Evolutionary conservation across 495 filamentous ascomycete species (phyloP), one percentile per base, ranked within the genome.

Genomic region (Astrothelium subdiscretum): DNA sequence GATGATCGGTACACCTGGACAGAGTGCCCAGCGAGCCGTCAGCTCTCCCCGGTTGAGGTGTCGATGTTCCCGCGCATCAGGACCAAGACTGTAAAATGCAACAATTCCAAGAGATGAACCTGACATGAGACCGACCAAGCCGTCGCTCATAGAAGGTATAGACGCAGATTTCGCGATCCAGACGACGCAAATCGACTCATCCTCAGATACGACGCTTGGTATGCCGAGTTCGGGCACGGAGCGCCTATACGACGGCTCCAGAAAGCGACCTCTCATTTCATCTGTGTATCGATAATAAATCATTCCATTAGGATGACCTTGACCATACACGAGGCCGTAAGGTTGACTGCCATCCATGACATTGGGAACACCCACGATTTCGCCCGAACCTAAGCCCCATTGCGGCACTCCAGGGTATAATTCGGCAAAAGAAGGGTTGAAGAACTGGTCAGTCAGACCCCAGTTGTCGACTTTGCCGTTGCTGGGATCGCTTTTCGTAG

Each of bases 1-100:
- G 38, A 97, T 83, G 51, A 98, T 92, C 4, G 94, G 94, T 4
- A 98, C 90, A 44, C 94, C 94, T 1, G 94, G 95, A 65, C 89
- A 89, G 27, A 98, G 77, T 26, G 88, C 84, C 91, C 92, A 97
- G 65, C 83, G 85, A 59, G 88, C 87, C 29, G 90, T 94, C 48
- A 91, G 77, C 62, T 92, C 87, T 4, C 90, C 91, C 31, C 84
- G 83, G 40, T 80, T 79, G 65, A 85, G 84, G 29, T 54, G 48
- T 22, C 87, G 85, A 38, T 81, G 79, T 11, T 86, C 85, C 35
- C 84, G 81, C 3, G 83, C 75, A 20, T 85, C 83, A 10, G 80
- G 79, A 35, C 89, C 89, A 5, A 96, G 72, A 15, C 89, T 85
- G 73, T 91, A 96, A 0, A 87, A 80, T 1, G 90, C 87, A 24